Base-by-base conservation (phyloP, 2,329 filamentous ascomycete genomes). In the Paraphoma chrysanthemicola region DNA sequence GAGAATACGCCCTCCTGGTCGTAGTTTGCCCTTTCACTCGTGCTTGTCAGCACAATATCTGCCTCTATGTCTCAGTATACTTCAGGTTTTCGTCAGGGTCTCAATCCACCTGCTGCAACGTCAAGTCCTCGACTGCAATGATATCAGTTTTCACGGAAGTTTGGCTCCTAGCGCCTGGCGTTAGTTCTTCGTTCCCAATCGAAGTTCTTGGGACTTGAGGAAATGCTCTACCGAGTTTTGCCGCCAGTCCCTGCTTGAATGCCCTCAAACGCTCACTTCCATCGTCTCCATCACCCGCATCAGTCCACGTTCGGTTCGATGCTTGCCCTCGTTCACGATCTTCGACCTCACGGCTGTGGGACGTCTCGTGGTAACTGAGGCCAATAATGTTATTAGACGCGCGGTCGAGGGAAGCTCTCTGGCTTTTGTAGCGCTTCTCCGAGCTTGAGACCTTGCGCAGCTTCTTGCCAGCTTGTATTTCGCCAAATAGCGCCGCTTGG, bases 341-440 rank as follows among this genome's bases (percentile, higher is more conserved):
- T 42, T 57, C 48, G 1, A 57, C 51, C 2, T 11, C 43, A 2
- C 29, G 29, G 36, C 54, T 57, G 43, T 60, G 54, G 6, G 39
- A 12, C 7, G 57, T 57, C 23, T 45, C 31, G 9, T 39, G 17
- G 46, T 60, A 60, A 1, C 17, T 28, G 33, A 28, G 17, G 17
- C 44, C 36, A 16, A n/a, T 14, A 11, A 29, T 28, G 29, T 8
- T 12, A n/a, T 39, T 39, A 6, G 14, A 14, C 16, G 44, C 48
- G 11, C 31, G 39, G 17, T 41, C 48, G 5, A 39, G 39, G 2
- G 4, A 12, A 4, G 16, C n/a, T 10, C 29, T 28, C 17, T 36
- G 23, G 39, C 45, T 53, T 12, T 17, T 48, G 18, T 53, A 29
- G 3, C 44, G 41, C 28, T 43, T 44, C 2, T 47, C 17, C 3